These are phyloP conservation scores for Elsinoe australis DNA, from an alignment of 2,329 filamentous ascomycete genomes.

Conservation along the genomic window DNA sequence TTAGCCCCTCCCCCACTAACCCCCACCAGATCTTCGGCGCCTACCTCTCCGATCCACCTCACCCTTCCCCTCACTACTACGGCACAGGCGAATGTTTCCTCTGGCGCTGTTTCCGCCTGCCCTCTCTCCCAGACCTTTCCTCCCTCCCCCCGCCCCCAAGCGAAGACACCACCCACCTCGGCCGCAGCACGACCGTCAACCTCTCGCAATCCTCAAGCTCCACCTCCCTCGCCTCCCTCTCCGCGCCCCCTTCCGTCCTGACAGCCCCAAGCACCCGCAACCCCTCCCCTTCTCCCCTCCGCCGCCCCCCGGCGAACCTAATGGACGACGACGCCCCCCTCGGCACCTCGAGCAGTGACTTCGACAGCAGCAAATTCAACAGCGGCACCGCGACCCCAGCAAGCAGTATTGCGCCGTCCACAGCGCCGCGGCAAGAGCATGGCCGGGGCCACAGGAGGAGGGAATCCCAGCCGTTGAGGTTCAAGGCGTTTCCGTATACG, in stretches of 20 bases:
- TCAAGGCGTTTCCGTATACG: constrained; percentile 95
- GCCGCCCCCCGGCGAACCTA: neutral
- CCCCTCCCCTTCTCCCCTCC: neutral
- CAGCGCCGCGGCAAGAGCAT: constrained; percentile 44
- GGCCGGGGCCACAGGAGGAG: constrained; percentile 50
- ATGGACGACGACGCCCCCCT: constrained; percentile 13
- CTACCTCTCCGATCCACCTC: constrained; percentile 84
- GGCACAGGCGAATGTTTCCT: constrained; percentile 95
- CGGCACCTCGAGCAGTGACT: constrained; percentile 16
- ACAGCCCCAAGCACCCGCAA: constrained; percentile 4
- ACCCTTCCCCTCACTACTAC: constrained; percentile 75
- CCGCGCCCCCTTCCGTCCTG: neutral
- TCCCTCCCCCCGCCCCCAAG: constrained; percentile 63
- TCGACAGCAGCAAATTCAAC: constrained; percentile 23
- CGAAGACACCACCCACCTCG: constrained; percentile 55
- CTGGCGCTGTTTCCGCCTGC: constrained; percentile 66
- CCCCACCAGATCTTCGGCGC: constrained; percentile 66
- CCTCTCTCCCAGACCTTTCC: constrained; percentile 45
- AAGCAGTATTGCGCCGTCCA: constrained; percentile 20
- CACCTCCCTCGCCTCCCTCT: constrained; percentile 25
- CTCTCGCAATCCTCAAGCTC: constrained; percentile 24
- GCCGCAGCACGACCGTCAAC: constrained; percentile 54
- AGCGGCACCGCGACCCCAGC: constrained; percentile 5
- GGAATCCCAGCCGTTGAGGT: constrained; percentile 50
- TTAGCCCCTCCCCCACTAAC: constrained; percentile 15